phyloP scores from a whole-genome alignment of 768 basidiomycete genomes.

The Nidularia pulvinata region DNA sequence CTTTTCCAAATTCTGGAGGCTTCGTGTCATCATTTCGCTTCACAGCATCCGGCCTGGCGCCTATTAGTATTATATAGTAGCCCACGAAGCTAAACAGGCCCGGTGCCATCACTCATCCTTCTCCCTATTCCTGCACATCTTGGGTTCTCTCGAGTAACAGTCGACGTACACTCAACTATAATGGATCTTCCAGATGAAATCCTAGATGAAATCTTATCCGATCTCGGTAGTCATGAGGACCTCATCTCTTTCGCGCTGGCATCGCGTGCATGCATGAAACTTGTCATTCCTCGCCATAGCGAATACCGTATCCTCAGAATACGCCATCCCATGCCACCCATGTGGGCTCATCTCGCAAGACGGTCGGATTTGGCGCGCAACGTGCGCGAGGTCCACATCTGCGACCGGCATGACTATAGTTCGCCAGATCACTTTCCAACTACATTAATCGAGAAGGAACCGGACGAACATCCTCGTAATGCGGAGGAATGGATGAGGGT shows the following conservation, averaged over 20 bases:
- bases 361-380: constrained; percentile 47
- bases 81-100: too few relatives aligned
- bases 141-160: too few relatives aligned
- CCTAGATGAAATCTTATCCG: constrained; percentile 43
- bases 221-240: constrained; percentile 36
- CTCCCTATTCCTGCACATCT: too few relatives aligned
- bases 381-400: constrained; percentile 44
- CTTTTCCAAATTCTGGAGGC: too few relatives aligned
- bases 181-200: constrained; percentile 40
- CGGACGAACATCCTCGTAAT: constrained; percentile 14
- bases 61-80: too few relatives aligned
- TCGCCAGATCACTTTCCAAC: constrained; percentile 40
- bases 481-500: constrained; percentile 27
- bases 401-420: constrained; percentile 30
- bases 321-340: constrained; percentile 31
- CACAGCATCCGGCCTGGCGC: too few relatives aligned
- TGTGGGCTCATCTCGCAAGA: constrained; percentile 52
- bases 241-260: constrained; percentile 43
- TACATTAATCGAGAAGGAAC: constrained; percentile 25
- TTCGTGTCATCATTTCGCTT: too few relatives aligned
- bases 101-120: too few relatives aligned
- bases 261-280: constrained; percentile 29
- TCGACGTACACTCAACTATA: too few relatives aligned
- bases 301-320: constrained; percentile 49
- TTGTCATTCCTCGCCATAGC: constrained; percentile 45